Evolutionary conservation across 1,284 basidiomycete genomes (phyloP).

Genomic region (Ceraceosorus guamensis): DNA sequence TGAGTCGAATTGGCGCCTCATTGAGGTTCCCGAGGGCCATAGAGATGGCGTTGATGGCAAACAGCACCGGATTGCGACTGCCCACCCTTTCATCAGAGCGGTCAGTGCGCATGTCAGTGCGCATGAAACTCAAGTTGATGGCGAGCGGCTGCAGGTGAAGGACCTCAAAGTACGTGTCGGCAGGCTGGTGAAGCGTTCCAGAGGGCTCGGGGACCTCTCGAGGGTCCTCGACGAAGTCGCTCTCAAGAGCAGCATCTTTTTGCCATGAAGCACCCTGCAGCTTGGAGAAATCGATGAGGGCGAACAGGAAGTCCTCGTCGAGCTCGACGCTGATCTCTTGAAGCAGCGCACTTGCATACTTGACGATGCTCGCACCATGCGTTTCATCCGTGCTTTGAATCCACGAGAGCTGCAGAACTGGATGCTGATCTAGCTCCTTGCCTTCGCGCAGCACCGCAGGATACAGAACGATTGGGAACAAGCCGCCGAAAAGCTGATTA

Average conservation of each 20-base stretch:
- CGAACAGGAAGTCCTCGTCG: conserved; percentile 93
- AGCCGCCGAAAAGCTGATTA: conserved; percentile 91
- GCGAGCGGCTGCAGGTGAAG: conserved; percentile 94
- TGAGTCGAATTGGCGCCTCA: conserved; percentile 90
- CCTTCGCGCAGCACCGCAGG: conserved; percentile 85
- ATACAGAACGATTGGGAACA: conserved; percentile 92
- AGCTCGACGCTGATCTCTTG: conserved; percentile 92
- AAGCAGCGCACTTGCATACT: conserved; percentile 88
- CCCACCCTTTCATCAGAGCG: conserved; percentile 65
- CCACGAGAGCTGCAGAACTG: conserved; percentile 80
- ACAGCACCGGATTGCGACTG: conserved; percentile 73
- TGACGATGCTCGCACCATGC: conserved; percentile 92
- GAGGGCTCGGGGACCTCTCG: conserved; percentile 64
- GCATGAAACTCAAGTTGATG: conserved; percentile 90
- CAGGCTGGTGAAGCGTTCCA: conserved; percentile 5
- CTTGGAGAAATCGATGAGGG: conserved; percentile 83
- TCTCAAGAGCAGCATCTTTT: conserved; percentile 8
- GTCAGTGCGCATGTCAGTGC: conserved; percentile 59
- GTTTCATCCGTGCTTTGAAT: conserved; percentile 78
- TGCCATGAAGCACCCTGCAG: conserved; percentile 60
- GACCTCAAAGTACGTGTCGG: conserved; percentile 87
- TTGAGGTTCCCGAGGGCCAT: conserved; percentile 98
- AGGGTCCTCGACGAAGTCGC: conserved; percentile 64
- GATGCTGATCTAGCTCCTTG: conserved; percentile 68
- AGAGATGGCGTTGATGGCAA: conserved; percentile 85